Percentiles rank a stretch among this genome's conserved stretches.
Evolutionary conservation across 2,329 filamentous ascomycete genomes (phyloP).

Genomic region (Ophiostoma piceae): DNA sequence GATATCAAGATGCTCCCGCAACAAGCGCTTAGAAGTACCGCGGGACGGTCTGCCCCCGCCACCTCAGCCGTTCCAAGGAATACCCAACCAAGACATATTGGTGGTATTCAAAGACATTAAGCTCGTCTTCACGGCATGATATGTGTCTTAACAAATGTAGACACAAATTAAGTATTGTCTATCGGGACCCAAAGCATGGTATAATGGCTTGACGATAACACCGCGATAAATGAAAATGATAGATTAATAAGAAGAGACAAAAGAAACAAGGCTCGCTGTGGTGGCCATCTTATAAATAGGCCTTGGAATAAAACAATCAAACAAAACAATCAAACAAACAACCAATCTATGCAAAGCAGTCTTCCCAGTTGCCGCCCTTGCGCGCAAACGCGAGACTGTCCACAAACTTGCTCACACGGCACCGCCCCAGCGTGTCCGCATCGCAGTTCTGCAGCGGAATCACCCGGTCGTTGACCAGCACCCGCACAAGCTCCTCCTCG

Average conservation of each 20-base stretch:
- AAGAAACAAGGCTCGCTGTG: slow-evolving; percentile 3
- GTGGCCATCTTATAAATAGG: not conserved
- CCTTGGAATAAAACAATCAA: not conserved
- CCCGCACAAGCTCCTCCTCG: slow-evolving; percentile 65
- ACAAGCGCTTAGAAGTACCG: not conserved
- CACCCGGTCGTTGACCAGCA: slow-evolving; percentile 80
- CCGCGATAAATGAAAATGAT: not conserved
- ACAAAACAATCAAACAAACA: not conserved
- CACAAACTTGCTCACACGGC: slow-evolving; percentile 64
- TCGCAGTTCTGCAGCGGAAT: slow-evolving; percentile 65
- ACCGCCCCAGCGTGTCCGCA: slow-evolving; percentile 65
- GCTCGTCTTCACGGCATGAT: too few species aligned
- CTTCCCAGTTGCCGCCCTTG: slow-evolving; percentile 65
- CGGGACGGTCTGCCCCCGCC: not conserved
- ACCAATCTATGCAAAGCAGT: slow-evolving; percentile 46
- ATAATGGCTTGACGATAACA: not conserved
- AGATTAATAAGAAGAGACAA: not conserved
- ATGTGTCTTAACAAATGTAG: too few species aligned
- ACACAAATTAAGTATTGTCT: not conserved
- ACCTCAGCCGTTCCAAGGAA: not conserved
- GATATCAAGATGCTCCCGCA: not conserved
- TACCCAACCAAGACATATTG: too few species aligned
- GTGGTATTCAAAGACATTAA: too few species aligned
- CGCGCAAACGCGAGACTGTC: slow-evolving; percentile 69
- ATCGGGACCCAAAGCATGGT: not conserved